Base-by-base conservation (phyloP, 2,329 filamentous ascomycete genomes). In the Diaporthe sp. region DNA sequence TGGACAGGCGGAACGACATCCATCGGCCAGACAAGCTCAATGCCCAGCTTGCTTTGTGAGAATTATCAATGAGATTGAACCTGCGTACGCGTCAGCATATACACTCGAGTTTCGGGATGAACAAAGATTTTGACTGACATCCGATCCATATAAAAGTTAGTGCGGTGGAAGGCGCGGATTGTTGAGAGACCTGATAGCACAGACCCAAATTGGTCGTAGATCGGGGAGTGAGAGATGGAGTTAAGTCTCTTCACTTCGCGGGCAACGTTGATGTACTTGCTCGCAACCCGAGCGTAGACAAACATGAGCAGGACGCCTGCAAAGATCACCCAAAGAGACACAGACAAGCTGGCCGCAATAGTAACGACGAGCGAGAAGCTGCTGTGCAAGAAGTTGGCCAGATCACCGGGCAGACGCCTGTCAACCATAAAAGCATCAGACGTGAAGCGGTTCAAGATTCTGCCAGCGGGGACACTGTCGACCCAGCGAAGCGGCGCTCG, bases 371-470 rank as follows among this genome's bases (percentile, higher is more conserved):
- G 77, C 17, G 80, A 78, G 15, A 86, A 71, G 31, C 79, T 53
- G 28, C 78, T 80, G 34, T 79, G 78, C 4, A 84, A 71, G n/a
- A 84, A 81, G 22, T 75, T 77, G 31, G 79, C 80, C 3, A 82
- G 77, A 46, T 83, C 81, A 1, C 70, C 78, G 0, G 81, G 78
- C 6, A 85, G 79, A 2, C 81, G 79, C n/a, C 79, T 79, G 74
- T 87, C 86, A 9, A 87, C 78, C 15, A 82, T 79, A 51, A 82
- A 83, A 4, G 84, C 84, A 76, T 87, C 86, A 0, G 82, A 81
- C 0, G 83, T 84, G 74, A 87, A 86, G 8, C 86, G 83, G 78
- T 87, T 87, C 55, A 87, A 78, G 42, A 87, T 82, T n/a, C 85
- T 82, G 7, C 86, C 86, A 0, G 83, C 79, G 5, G 85, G 85